These are phyloP conservation scores for Geotrichum aggregatum DNA, from an alignment of 1,139 yeast species.

Conservation along the genomic window DNA sequence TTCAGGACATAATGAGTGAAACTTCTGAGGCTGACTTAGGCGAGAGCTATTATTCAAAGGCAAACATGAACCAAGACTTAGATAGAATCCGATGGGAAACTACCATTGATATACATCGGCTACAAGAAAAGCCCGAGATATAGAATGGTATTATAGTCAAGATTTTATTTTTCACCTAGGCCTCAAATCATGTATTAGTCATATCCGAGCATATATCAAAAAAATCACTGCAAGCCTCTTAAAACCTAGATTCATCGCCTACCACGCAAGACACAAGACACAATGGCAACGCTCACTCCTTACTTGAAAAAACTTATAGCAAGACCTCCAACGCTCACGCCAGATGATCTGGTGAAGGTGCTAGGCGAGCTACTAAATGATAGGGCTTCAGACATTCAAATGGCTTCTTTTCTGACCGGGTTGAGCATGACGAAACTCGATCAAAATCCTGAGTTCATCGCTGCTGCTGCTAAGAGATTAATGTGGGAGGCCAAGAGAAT, in stretches of 20 bases:
- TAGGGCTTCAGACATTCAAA: slow-evolving; percentile 62
- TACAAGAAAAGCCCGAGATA: background rate
- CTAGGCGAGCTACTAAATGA: slow-evolving; percentile 57
- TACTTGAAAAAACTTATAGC: slow-evolving; percentile 58
- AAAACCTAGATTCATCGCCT: background rate
- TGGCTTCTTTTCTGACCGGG: slow-evolving; percentile 75
- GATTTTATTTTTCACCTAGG: too few species aligned
- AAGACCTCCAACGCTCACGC: slow-evolving; percentile 57
- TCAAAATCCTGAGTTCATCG: slow-evolving; percentile 72
- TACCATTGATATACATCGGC: slow-evolving; percentile 37
- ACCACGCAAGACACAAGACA: background rate
- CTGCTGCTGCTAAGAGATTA: slow-evolving; percentile 76
- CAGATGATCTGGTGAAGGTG: slow-evolving; percentile 58
- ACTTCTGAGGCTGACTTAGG: slow-evolving; percentile 18
- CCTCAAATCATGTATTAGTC: too few species aligned
- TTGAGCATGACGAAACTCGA: slow-evolving; percentile 73
- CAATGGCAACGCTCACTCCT: slow-evolving; percentile 46
- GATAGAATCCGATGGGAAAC: slow-evolving; percentile 39
- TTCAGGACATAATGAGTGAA: slow-evolving; percentile 32
- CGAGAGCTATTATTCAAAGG: slow-evolving; percentile 13
- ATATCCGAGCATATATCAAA: too few species aligned
- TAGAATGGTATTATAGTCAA: too few species aligned
- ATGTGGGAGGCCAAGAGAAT: slow-evolving; percentile 44
- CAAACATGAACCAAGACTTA: slow-evolving; percentile 7
- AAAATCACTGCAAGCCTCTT: background rate